phyloP scores from a whole-genome alignment of 1,284 basidiomycete genomes.

The Fomitopsis schrenkii region DNA sequence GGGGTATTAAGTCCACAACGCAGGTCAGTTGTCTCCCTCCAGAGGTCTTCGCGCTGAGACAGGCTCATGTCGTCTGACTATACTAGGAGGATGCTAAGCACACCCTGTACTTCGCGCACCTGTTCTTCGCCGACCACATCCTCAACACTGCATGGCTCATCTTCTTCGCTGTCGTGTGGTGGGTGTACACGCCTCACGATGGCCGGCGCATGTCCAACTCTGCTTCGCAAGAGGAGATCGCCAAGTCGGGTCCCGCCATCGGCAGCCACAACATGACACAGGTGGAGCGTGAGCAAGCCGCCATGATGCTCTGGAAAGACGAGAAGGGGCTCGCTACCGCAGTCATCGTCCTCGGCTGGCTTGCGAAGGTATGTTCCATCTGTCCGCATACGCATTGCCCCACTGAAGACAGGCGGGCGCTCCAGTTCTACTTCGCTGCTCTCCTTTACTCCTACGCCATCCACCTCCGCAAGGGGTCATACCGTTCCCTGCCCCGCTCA shows the following conservation, averaged over 20 bases:
- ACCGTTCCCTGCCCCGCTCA: conserved; percentile 75
- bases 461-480: conserved; percentile 90
- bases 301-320: conserved; percentile 82
- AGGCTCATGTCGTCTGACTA: conserved; percentile 2
- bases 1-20: conserved; percentile 85
- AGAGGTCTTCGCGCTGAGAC: conserved; percentile 7
- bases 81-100: conserved; percentile 81
- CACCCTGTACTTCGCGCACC: conserved; percentile 86
- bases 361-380: conserved; percentile 71
- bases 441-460: conserved; percentile 92
- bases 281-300: conserved; percentile 63
- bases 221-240: conserved; percentile 81
- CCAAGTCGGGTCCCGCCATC: conserved; percentile 43
- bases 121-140: conserved; percentile 91
- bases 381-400: neutral
- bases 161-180: conserved; percentile 89
- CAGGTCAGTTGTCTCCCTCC: conserved; percentile 48
- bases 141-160: conserved; percentile 91
- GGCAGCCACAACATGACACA: conserved; percentile 47
- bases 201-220: conserved; percentile 79
- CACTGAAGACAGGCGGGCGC: neutral
- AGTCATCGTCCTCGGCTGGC: conserved; percentile 82
- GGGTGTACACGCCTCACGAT: conserved; percentile 89
- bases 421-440: conserved; percentile 87
- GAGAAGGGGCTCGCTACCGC: conserved; percentile 82